Conservation (phyloP, 2,329 filamentous ascomycete genomes). For the Colletotrichum cordylinicola region DNA sequence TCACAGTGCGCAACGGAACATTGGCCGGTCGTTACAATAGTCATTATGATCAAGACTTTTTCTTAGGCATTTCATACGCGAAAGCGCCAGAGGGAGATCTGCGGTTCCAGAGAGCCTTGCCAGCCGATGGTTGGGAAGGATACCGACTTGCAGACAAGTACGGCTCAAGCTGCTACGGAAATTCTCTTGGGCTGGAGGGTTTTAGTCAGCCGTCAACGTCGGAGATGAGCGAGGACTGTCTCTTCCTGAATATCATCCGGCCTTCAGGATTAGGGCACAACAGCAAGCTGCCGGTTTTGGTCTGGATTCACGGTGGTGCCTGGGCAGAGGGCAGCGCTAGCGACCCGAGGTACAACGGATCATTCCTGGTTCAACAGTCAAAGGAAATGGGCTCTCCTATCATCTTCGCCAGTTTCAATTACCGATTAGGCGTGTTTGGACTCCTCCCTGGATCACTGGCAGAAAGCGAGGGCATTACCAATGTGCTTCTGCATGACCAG, state of each 20-base stretch:
- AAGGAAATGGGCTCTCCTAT: constrained; percentile 49
- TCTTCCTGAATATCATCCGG: constrained; percentile 30
- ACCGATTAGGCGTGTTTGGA: constrained; percentile 49
- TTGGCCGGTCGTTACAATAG: background rate
- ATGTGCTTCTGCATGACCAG: constrained; percentile 51
- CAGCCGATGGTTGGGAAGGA: constrained; percentile 47
- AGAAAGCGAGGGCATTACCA: constrained; percentile 45
- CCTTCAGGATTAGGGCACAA: constrained; percentile 17
- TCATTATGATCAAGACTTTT: constrained; percentile 38
- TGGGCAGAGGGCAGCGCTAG: constrained; percentile 41
- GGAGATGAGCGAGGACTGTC: constrained; percentile 26
- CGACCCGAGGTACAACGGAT: constrained; percentile 63
- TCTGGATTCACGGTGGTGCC: constrained; percentile 42
- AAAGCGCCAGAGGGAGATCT: background rate
- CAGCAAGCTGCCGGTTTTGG: constrained; percentile 22
- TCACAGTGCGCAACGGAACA: background rate
- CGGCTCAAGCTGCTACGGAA: constrained; percentile 50
- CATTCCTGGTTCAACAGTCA: constrained; percentile 58
- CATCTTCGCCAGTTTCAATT: constrained; percentile 52
- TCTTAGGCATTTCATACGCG: constrained; percentile 57
- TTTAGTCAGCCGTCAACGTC: background rate
- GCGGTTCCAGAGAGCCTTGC: constrained; percentile 23
- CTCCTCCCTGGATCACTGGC: constrained; percentile 48
- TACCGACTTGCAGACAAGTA: constrained; percentile 47
- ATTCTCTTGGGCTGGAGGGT: background rate